These are phyloP conservation scores for Trichosporon inkin DNA, from an alignment of 1,284 basidiomycete species.

Conservation along the genomic window DNA sequence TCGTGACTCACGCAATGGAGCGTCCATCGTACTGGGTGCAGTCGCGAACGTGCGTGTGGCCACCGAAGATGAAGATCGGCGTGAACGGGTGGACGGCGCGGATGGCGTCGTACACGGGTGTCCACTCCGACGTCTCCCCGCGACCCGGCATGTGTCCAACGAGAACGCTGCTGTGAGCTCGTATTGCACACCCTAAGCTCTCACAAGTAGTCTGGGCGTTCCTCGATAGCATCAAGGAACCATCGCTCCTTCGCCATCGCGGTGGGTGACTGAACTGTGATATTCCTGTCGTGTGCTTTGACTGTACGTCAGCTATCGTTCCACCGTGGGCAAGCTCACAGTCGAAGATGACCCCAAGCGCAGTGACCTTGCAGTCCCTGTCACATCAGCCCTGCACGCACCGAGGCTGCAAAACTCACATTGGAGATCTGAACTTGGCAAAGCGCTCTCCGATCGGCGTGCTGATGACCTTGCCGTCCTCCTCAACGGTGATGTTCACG, in stretches of 20 bases:
- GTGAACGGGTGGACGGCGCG: conserved; percentile 65
- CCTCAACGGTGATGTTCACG: conserved; percentile 71
- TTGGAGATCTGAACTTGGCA: conserved; percentile 68
- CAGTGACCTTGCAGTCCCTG: conserved; percentile 64
- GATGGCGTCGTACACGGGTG: conserved; percentile 70
- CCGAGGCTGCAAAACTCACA: conserved; percentile 52
- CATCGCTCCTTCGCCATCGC: conserved; percentile 67
- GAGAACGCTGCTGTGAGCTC: conserved; percentile 25
- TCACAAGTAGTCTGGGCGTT: conserved; percentile 72
- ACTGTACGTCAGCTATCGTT: conserved; percentile 25
- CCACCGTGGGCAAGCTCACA: conserved; percentile 30
- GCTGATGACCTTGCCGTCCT: conserved; percentile 50
- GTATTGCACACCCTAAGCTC: neutral
- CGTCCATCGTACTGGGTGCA: conserved; percentile 56
- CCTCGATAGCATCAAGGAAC: conserved; percentile 69
- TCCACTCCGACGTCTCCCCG: conserved; percentile 53
- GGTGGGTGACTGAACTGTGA: conserved; percentile 65
- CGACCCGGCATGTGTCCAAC: conserved; percentile 48
- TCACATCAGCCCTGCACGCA: neutral
- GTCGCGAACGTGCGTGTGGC: conserved; percentile 73
- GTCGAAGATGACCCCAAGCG: conserved; percentile 73
- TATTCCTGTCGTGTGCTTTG: conserved; percentile 54
- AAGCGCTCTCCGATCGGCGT: conserved; percentile 57
- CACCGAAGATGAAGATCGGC: conserved; percentile 75
- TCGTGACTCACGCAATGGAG: conserved; percentile 41